phyloP scores from a whole-genome alignment of 805 yeast species.

The Millerozyma miso region DNA sequence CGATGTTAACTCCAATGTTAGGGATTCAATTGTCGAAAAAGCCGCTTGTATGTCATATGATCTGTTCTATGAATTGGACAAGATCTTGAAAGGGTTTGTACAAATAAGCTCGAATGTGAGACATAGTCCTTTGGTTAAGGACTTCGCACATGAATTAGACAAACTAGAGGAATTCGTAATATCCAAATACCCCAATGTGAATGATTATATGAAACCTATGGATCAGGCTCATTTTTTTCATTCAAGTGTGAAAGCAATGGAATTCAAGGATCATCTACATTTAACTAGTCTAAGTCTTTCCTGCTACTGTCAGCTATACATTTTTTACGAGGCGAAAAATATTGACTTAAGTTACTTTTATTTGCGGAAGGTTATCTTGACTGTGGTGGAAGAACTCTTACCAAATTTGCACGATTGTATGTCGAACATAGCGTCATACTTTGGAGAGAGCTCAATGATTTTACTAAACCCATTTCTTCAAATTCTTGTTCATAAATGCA shows the following conservation, averaged over 20 bases:
- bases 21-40: slow-evolving; percentile 39
- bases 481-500: slow-evolving; percentile 30
- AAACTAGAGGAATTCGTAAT: background rate
- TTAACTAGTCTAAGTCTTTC: slow-evolving; percentile 23
- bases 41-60: slow-evolving; percentile 6
- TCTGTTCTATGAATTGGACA: background rate
- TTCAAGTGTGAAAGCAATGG: slow-evolving; percentile 3
- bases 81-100: background rate
- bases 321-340: slow-evolving; percentile 32
- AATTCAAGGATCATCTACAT: slow-evolving; percentile 13
- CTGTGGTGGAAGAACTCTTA: slow-evolving; percentile 19
- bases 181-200: background rate
- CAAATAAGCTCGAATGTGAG: background rate
- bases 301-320: slow-evolving; percentile 28
- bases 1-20: slow-evolving; percentile 32
- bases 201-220: slow-evolving; percentile 6
- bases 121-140: background rate
- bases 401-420: slow-evolving; percentile 21
- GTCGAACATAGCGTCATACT: slow-evolving; percentile 9
- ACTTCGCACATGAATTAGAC: background rate
- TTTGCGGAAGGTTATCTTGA: slow-evolving; percentile 23
- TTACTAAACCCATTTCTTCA: slow-evolving; percentile 26
- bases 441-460: slow-evolving; percentile 27
- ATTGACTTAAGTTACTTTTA: slow-evolving; percentile 30
- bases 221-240: slow-evolving; percentile 4